These are phyloP conservation scores for Ogataea philodendri DNA, from an alignment of 805 yeast genomes.

Conservation along the genomic window DNA sequence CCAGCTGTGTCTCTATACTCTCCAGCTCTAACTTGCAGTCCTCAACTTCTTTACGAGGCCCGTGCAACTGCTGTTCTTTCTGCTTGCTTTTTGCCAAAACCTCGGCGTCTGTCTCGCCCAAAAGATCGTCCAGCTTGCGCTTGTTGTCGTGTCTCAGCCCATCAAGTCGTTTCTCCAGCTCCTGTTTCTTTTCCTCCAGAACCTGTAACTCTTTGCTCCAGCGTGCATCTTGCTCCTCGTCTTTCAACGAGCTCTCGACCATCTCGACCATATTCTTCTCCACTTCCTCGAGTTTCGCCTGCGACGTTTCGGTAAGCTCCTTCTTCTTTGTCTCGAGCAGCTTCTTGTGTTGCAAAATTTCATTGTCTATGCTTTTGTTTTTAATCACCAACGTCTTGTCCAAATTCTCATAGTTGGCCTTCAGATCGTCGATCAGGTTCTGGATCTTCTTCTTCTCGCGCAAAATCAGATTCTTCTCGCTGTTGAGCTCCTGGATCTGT, in stretches of 20 bases:
- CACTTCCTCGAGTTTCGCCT: slow-evolving; percentile 21
- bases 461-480: slow-evolving; percentile 21
- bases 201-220: too few relatives aligned
- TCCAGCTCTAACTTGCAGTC: slow-evolving; percentile 4
- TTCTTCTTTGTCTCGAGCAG: slow-evolving; percentile 35
- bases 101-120: slow-evolving; percentile 4
- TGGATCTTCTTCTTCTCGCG: slow-evolving; percentile 22
- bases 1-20: neutral
- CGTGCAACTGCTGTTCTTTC: slow-evolving; percentile 11
- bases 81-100: slow-evolving; percentile 2
- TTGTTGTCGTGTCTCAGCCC: slow-evolving; percentile 9
- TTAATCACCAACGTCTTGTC: slow-evolving; percentile 22
- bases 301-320: slow-evolving; percentile 24
- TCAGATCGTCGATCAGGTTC: slow-evolving; percentile 16
- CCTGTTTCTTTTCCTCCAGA: too few relatives aligned
- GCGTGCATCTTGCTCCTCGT: slow-evolving; percentile 31
- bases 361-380: slow-evolving; percentile 19
- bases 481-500: slow-evolving; percentile 22
- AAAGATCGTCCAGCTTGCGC: slow-evolving; percentile 9
- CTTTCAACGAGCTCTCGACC: slow-evolving; percentile 29
- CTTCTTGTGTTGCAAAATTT: slow-evolving; percentile 27
- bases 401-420: slow-evolving; percentile 18
- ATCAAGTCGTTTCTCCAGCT: slow-evolving; percentile 25
- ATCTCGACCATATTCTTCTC: slow-evolving; percentile 20
- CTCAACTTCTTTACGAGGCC: slow-evolving; percentile 9